Conservation (phyloP, 371 early-diverging fungal genomes). For the Haplosporangium sp. region DNA sequence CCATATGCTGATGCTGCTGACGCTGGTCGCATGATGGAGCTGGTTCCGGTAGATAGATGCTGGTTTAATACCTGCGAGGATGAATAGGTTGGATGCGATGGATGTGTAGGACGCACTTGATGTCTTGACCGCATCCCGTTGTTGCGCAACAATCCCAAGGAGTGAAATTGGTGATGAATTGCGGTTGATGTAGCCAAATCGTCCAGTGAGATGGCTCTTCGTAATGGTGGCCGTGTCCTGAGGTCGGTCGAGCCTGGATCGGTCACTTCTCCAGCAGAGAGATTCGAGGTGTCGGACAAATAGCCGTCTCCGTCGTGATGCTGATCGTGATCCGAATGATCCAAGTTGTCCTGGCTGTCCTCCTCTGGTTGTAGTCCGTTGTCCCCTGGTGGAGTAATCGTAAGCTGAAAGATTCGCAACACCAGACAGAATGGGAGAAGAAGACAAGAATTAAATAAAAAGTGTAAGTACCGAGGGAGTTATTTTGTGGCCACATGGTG, state of each 20-base stretch:
- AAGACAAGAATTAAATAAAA: too few relatives aligned
- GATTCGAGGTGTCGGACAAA: conserved; percentile 28
- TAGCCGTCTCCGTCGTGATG: conserved; percentile 38
- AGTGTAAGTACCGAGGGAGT: too few relatives aligned
- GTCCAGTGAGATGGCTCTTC: conserved; percentile 47
- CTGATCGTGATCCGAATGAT: conserved; percentile 6
- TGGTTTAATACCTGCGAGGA: neutral
- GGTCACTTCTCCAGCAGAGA: conserved; percentile 33
- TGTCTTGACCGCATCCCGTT: conserved; percentile 5
- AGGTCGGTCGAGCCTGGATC: conserved; percentile 13
- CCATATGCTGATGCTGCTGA: conserved; percentile 32
- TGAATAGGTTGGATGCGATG: neutral
- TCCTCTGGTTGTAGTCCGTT: conserved; percentile 2
- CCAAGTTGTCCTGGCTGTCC: conserved; percentile 8
- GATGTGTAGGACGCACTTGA: neutral
- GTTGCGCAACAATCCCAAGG: neutral
- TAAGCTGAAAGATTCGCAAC: conserved; percentile 8
- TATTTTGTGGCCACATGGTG: too few relatives aligned
- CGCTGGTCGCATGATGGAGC: conserved; percentile 24
- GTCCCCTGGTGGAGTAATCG: conserved; percentile 24
- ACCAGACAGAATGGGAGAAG: neutral
- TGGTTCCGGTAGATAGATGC: neutral
- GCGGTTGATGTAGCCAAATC: conserved; percentile 17
- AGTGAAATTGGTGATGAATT: conserved; percentile 26
- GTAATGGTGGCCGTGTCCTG: conserved; percentile 22